Conservation (phyloP, 495 filamentous ascomycete genomes). For the Lichina pygmaea region DNA sequence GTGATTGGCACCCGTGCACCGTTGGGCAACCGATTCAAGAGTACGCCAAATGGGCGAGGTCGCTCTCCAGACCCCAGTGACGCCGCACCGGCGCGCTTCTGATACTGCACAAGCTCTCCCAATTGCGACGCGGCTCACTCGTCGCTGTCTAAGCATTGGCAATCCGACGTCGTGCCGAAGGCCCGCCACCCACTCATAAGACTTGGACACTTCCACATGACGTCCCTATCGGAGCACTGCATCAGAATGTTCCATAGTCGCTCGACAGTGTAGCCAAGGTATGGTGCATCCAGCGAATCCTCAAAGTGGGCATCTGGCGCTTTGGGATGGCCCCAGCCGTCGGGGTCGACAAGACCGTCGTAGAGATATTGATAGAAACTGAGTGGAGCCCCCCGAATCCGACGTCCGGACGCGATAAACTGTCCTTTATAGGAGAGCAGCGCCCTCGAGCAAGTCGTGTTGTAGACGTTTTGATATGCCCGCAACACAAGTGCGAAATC, state of each 20-base stretch:
- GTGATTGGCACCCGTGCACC: slow-evolving; percentile 1
- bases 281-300: slow-evolving; percentile 12
- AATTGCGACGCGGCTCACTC: neutral
- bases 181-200: slow-evolving; percentile 11
- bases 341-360: slow-evolving; percentile 10
- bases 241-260: slow-evolving; percentile 68
- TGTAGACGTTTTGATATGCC: slow-evolving; percentile 6
- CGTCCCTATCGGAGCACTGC: slow-evolving; percentile 29
- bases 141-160: slow-evolving; percentile 14
- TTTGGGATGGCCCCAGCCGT: slow-evolving; percentile 4
- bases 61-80: no score
- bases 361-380: slow-evolving; percentile 11
- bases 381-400: slow-evolving; percentile 13
- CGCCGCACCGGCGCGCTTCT: no score
- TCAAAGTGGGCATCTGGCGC: slow-evolving; percentile 6
- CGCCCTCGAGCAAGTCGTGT: slow-evolving; percentile 7
- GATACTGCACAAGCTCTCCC: no score
- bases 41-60: no score
- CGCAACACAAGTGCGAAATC: slow-evolving; percentile 7
- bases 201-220: slow-evolving; percentile 13
- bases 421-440: slow-evolving; percentile 18
- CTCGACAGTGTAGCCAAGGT: slow-evolving; percentile 19
- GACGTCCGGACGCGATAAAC: slow-evolving; percentile 15
- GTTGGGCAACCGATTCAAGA: no score
- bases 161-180: slow-evolving; percentile 11